Evolutionary conservation across 2,329 filamentous ascomycete genomes (phyloP).

Genomic region (Berkeleyomyces rouxiae): DNA sequence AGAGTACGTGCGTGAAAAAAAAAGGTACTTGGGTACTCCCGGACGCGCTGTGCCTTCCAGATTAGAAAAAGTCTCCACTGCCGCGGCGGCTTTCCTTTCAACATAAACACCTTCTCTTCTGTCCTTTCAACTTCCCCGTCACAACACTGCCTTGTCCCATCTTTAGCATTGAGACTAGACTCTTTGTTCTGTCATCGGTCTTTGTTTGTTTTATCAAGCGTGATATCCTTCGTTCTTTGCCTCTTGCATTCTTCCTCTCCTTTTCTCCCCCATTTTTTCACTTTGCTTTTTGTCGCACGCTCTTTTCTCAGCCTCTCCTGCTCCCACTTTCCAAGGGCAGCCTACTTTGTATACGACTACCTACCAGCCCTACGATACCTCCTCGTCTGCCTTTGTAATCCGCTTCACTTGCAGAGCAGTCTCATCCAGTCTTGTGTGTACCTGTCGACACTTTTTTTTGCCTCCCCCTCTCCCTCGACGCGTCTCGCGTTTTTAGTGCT

Average conservation of each 20-base stretch:
- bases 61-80: slow-evolving; percentile 12
- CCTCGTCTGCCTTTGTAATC: neutral
- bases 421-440: neutral
- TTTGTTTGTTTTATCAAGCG: slow-evolving; percentile 14
- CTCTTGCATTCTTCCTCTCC: slow-evolving; percentile 12
- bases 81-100: slow-evolving; percentile 13
- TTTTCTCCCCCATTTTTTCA: slow-evolving; percentile 15
- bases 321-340: slow-evolving; percentile 15
- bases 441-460: neutral
- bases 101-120: slow-evolving; percentile 12
- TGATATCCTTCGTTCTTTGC: slow-evolving; percentile 12
- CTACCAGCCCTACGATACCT: slow-evolving; percentile 2
- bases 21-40: slow-evolving; percentile 9
- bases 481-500: neutral
- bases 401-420: neutral
- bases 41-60: slow-evolving; percentile 9
- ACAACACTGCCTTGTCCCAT: neutral
- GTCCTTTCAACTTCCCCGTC: slow-evolving; percentile 7
- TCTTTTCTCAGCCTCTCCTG: slow-evolving; percentile 14
- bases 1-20: slow-evolving; percentile 19
- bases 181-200: slow-evolving; percentile 6
- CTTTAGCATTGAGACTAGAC: slow-evolving; percentile 9
- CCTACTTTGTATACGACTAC: neutral
- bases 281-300: slow-evolving; percentile 15
- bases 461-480: neutral